Conservation (phyloP, 768 basidiomycete genomes). For the Lactarius evosmus region DNA sequence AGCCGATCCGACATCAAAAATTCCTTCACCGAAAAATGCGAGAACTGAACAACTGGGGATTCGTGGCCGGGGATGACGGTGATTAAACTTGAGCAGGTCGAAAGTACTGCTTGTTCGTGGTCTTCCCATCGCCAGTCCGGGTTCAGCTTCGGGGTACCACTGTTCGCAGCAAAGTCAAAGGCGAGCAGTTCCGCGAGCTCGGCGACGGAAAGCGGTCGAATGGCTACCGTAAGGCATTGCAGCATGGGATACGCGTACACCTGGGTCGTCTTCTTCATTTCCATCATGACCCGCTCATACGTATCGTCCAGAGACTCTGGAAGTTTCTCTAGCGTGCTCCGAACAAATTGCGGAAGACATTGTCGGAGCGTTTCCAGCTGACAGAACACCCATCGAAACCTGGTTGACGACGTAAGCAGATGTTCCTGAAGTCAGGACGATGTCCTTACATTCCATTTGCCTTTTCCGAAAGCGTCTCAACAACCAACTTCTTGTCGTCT, state of each 20-base stretch:
- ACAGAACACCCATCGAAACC: neutral
- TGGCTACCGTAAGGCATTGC: neutral
- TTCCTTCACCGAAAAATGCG: neutral
- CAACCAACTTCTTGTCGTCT: neutral
- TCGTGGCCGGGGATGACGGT: neutral
- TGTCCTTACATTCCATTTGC: neutral
- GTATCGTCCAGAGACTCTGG: neutral
- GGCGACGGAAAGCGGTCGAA: neutral
- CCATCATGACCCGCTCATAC: neutral
- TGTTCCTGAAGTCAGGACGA: neutral
- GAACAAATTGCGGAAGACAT: neutral
- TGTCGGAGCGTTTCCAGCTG: neutral
- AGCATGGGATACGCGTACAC: neutral
- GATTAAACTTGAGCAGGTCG: neutral
- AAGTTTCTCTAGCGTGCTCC: neutral
- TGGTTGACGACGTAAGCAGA: neutral
- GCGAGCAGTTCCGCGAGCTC: neutral
- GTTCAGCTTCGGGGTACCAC: neutral
- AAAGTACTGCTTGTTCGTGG: neutral
- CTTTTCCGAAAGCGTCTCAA: neutral
- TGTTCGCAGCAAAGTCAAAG: neutral
- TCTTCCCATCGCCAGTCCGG: neutral
- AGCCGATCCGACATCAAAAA: constrained; percentile 1
- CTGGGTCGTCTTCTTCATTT: neutral
- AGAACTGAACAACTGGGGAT: neutral